phyloP scores from a whole-genome alignment of 164 flowering plant species.

The Kingdonia uniflora region DNA sequence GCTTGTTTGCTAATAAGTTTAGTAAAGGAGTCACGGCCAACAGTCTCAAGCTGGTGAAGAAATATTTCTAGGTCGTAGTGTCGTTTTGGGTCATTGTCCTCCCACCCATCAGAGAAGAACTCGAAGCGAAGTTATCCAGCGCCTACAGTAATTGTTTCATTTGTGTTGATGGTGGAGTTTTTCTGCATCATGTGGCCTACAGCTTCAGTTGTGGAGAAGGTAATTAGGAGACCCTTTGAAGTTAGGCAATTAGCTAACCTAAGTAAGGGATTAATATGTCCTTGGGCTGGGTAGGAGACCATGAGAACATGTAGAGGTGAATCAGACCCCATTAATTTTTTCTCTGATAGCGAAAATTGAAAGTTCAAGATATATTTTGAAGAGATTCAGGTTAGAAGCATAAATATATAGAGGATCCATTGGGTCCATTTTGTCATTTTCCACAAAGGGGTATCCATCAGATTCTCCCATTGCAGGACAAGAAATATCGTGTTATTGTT shows the following conservation, averaged over 20 bases:
- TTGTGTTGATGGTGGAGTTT: slow-evolving; percentile 12
- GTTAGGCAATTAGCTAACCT: slow-evolving; percentile 50
- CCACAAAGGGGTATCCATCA: too few relatives aligned
- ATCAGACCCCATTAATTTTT: not conserved
- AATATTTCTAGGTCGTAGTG: slow-evolving; percentile 25
- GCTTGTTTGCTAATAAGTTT: slow-evolving; percentile 24
- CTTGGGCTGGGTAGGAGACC: slow-evolving; percentile 61
- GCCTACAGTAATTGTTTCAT: slow-evolving; percentile 30
- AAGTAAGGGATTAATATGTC: slow-evolving; percentile 58
- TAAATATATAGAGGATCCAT: too few relatives aligned
- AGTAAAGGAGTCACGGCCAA: slow-evolving; percentile 27
- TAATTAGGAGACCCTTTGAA: slow-evolving; percentile 47
- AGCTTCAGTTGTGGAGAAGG: slow-evolving; percentile 39
- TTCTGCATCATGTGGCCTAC: slow-evolving; percentile 29
- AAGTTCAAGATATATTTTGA: too few relatives aligned
- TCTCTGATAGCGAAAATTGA: too few relatives aligned
- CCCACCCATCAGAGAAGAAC: slow-evolving; percentile 54
- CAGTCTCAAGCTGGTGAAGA: slow-evolving; percentile 31
- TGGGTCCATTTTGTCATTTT: too few relatives aligned
- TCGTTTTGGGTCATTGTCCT: slow-evolving; percentile 21
- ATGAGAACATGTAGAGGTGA: slow-evolving; percentile 31
- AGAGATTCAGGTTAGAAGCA: too few relatives aligned
- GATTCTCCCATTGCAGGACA: too few relatives aligned
- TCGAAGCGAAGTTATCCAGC: slow-evolving; percentile 51
- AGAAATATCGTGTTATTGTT: too few relatives aligned